A percentile compares a stretch with the other conserved stretches of the same genome.
Evolutionary conservation across 202 grass and related monocot species (phyloP).

Genomic region (Setaria italica): DNA sequence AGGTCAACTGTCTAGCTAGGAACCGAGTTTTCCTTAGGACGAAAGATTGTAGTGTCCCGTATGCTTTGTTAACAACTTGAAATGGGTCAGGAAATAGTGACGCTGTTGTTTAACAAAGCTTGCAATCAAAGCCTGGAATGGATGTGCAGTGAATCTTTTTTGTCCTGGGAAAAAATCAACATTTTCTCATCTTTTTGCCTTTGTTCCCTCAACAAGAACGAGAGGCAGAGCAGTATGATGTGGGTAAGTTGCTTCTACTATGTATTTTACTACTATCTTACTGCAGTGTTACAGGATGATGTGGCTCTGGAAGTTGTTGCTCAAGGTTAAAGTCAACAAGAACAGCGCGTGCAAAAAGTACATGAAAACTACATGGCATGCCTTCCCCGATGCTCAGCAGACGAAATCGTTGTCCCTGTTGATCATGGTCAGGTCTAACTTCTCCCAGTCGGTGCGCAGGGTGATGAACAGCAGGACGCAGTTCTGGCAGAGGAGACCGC

Average conservation of each 20-base stretch:
- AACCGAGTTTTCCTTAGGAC: background rate
- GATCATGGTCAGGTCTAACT: slow-evolving; percentile 42
- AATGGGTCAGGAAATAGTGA: background rate
- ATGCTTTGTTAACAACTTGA: slow-evolving; percentile 13
- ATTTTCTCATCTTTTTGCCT: no score
- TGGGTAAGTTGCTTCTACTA: background rate
- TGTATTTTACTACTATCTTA: background rate
- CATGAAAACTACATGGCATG: background rate
- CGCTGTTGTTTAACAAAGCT: background rate
- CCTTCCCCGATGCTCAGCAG: slow-evolving; percentile 9
- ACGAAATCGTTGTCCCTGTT: slow-evolving; percentile 34
- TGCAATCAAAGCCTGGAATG: no score
- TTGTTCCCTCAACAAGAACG: no score
- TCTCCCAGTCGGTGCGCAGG: slow-evolving; percentile 63
- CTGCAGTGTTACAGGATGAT: background rate
- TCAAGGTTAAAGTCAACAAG: slow-evolving; percentile 10
- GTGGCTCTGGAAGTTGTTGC: background rate
- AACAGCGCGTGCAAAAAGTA: background rate
- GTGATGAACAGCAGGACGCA: slow-evolving; percentile 63
- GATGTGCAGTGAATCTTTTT: no score
- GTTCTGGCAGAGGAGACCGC: slow-evolving; percentile 69
- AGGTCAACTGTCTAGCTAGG: slow-evolving; percentile 12
- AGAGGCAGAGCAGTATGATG: no score
- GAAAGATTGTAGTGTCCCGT: background rate
- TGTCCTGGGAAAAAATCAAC: no score